These are phyloP conservation scores for Hibiscus trionum DNA, from an alignment of 345 rosid genomes.

Conservation along the genomic window DNA sequence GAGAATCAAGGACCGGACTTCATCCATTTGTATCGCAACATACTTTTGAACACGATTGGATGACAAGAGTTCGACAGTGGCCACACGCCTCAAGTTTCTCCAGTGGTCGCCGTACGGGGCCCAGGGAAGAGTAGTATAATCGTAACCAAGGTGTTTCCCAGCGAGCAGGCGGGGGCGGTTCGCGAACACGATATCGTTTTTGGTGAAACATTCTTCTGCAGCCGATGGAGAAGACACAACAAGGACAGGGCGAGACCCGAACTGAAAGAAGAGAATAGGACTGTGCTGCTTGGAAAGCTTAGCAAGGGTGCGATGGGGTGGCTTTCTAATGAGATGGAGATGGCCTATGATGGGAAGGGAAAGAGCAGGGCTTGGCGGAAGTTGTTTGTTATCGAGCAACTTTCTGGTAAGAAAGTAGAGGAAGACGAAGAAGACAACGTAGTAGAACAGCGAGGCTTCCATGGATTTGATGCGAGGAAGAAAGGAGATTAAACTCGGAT, in stretches of 20 bases:
- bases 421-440: background rate
- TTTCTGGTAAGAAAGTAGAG: background rate
- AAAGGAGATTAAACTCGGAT: background rate
- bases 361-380: slow-evolving; percentile 22
- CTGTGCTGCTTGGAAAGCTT: slow-evolving; percentile 15
- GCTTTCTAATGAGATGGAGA: slow-evolving; percentile 26
- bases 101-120: slow-evolving; percentile 28
- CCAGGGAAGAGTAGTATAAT: slow-evolving; percentile 17
- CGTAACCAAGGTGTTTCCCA: slow-evolving; percentile 18
- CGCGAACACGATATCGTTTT: slow-evolving; percentile 21
- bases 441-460: background rate
- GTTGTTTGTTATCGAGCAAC: background rate
- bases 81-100: slow-evolving; percentile 23
- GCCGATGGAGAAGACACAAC: slow-evolving; percentile 17
- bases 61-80: slow-evolving; percentile 21
- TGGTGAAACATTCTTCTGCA: slow-evolving; percentile 26
- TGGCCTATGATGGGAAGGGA: slow-evolving; percentile 24
- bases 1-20: slow-evolving; percentile 16
- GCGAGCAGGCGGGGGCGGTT: slow-evolving; percentile 18
- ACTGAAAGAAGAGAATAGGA: slow-evolving; percentile 10
- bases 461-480: background rate
- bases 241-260: slow-evolving; percentile 19
- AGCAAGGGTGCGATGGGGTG: slow-evolving; percentile 16
- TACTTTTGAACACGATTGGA: slow-evolving; percentile 13
- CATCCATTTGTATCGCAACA: slow-evolving; percentile 18